These are phyloP conservation scores for Magnaporthiopsis rhizophila DNA, from an alignment of 2,329 filamentous ascomycete species.

Conservation along the genomic window DNA sequence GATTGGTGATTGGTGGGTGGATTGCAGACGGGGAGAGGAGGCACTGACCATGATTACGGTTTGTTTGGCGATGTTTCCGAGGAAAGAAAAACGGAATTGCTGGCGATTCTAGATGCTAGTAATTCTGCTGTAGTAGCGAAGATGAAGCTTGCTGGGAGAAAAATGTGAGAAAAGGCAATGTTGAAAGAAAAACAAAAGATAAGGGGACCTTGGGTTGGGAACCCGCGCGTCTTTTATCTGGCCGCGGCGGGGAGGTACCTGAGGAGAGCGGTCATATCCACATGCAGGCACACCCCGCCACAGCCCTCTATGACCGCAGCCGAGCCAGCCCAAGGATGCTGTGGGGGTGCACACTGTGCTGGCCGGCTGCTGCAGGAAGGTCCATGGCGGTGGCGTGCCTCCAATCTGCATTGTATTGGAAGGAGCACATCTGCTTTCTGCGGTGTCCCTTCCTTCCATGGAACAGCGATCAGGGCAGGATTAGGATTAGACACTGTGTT, in stretches of 20 bases:
- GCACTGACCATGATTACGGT: background rate
- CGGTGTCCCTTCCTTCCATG: background rate
- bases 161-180: background rate
- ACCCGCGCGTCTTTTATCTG: background rate
- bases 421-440: background rate
- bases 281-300: background rate
- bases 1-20: background rate
- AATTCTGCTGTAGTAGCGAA: background rate
- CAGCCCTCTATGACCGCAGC: background rate
- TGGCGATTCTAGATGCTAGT: constrained; percentile 1
- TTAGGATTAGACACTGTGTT: background rate
- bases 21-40: background rate
- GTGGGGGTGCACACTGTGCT: background rate
- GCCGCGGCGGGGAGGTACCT: too few species aligned
- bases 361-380: background rate
- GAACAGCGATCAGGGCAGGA: background rate
- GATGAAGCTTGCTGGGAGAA: background rate
- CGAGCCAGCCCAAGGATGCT: background rate
- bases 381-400: background rate
- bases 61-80: background rate
- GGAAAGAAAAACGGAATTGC: background rate
- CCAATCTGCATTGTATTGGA: background rate
- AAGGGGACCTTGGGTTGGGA: background rate
- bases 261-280: background rate
- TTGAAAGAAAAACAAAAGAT: background rate